Evolutionary conservation across 2,329 filamentous ascomycete genomes (phyloP), one percentile per base, ranked within the genome.

Genomic region (Penicillium sp.): DNA sequence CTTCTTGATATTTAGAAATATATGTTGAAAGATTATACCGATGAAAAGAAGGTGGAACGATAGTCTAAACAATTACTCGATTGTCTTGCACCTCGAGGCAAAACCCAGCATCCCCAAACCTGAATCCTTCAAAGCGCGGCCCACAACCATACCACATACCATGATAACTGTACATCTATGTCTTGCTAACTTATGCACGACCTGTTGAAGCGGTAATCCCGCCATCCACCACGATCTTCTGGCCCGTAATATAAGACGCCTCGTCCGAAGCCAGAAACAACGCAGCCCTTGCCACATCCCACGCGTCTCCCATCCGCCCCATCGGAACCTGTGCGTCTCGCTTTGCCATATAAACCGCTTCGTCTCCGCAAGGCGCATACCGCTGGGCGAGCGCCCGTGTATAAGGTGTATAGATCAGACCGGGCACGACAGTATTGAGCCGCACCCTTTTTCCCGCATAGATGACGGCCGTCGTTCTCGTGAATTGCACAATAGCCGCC

Each of bases 381-480:
- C 74, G 63, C 16, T 71, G 59, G 0, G 74, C 69, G 40, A 79
- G 39, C 2, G 59, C 63, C 10, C 62, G 60, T 4, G 72, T 73
- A 25, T 76, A 71, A 0, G 76, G 76, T 11, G 77, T 80, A 37
- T 78, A 65, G 54, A 80, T 79, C 40, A 81, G 53, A 0, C 77
- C 77, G 0, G 78, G 78, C 0, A 79, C 72, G 1, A 80, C 74
- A 0, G 70, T 70, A 48, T 81, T 81, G 21, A 80, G 14, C 11
- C 55, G 26, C 3, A 79, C 67, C 0, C 68, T 37, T 14, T 50
- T 58, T 2, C 36, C 42, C 7, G 55, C 56, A 45, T 62, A 63
- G 0, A 76, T 71, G 1, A 79, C 65, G 0, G 71, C 71, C 0
- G 72, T 77, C 0, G 69, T 62, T 33, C 72, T 72, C 18, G 72